Evolutionary conservation across 805 yeast genomes (phyloP).

Genomic region (Saccharomyces jurei): DNA sequence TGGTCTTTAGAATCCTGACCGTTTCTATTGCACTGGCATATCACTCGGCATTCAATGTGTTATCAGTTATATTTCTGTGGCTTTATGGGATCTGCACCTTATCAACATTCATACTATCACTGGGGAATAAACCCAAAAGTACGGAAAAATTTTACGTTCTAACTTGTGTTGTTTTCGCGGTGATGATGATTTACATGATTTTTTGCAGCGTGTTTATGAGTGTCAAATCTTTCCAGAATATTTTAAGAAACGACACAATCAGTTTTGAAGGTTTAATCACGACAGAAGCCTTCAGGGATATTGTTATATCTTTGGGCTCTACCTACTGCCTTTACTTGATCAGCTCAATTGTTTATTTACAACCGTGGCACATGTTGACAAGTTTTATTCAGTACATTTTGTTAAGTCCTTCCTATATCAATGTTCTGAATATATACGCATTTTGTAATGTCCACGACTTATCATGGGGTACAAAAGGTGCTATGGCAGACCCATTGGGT

Average conservation of each 20-base stretch:
- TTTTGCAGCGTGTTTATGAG: constrained; percentile 81
- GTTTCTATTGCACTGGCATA: constrained; percentile 52
- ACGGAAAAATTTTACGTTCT: constrained; percentile 69
- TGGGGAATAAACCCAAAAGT: constrained; percentile 93
- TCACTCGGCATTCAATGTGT: constrained; percentile 63
- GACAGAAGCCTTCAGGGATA: constrained; percentile 71
- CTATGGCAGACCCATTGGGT: constrained; percentile 63
- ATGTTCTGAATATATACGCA: constrained; percentile 87
- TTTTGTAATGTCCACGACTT: constrained; percentile 94
- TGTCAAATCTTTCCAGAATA: constrained; percentile 55
- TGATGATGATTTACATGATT: constrained; percentile 80
- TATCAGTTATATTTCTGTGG: constrained; percentile 79
- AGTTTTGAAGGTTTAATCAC: constrained; percentile 45
- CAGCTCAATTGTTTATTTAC: constrained; percentile 73
- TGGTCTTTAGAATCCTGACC: constrained; percentile 83
- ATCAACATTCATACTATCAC: constrained; percentile 78
- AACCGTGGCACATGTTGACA: constrained; percentile 90
- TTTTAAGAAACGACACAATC: constrained; percentile 29
- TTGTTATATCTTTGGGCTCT: constrained; percentile 76
- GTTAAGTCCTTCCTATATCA: constrained; percentile 82
- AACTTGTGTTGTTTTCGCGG: constrained; percentile 73
- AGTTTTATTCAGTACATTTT: constrained; percentile 77
- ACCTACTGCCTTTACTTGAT: constrained; percentile 76
- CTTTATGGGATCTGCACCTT: constrained; percentile 71
- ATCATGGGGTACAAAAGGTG: constrained; percentile 96